Conservation (phyloP, 2,329 filamentous ascomycete species). For the Fusarium proliferatum region DNA sequence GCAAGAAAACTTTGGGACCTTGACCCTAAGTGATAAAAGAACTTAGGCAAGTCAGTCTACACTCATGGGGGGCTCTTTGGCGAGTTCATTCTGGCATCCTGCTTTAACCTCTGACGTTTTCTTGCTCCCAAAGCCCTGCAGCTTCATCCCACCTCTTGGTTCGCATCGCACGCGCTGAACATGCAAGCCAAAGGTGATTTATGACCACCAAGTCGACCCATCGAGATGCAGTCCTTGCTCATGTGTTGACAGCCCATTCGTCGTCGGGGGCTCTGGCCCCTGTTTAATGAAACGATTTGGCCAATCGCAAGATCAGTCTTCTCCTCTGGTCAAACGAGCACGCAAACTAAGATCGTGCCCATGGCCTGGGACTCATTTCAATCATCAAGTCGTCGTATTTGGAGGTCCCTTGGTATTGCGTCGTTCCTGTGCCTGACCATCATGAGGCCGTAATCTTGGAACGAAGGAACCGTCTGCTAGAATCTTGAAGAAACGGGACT, state of each 20-base stretch:
- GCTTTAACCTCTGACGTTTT: background rate
- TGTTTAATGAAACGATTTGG: conserved; percentile 9
- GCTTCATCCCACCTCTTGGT: conserved; percentile 8
- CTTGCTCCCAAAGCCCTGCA: conserved; percentile 19
- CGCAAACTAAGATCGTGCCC: background rate
- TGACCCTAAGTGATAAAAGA: background rate
- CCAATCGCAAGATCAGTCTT: conserved; percentile 31
- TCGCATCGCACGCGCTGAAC: conserved; percentile 24
- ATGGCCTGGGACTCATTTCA: background rate
- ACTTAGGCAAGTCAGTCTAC: background rate
- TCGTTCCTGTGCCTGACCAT: conserved; percentile 17
- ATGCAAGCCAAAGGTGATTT: conserved; percentile 28
- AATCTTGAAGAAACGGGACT: background rate
- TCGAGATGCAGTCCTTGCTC: conserved; percentile 35
- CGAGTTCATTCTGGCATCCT: background rate
- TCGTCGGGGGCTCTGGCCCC: conserved; percentile 18
- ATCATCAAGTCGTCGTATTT: conserved; percentile 11
- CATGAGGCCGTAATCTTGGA: conserved; percentile 13
- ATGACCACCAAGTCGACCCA: conserved; percentile 29
- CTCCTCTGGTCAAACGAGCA: conserved; percentile 9
- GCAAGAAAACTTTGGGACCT: background rate
- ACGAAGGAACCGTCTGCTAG: background rate
- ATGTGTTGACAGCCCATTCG: conserved; percentile 43
- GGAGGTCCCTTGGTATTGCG: conserved; percentile 3
- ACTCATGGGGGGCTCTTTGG: background rate